Conservation (phyloP, 2,329 filamentous ascomycete genomes). For the Thelonectria discophora region DNA sequence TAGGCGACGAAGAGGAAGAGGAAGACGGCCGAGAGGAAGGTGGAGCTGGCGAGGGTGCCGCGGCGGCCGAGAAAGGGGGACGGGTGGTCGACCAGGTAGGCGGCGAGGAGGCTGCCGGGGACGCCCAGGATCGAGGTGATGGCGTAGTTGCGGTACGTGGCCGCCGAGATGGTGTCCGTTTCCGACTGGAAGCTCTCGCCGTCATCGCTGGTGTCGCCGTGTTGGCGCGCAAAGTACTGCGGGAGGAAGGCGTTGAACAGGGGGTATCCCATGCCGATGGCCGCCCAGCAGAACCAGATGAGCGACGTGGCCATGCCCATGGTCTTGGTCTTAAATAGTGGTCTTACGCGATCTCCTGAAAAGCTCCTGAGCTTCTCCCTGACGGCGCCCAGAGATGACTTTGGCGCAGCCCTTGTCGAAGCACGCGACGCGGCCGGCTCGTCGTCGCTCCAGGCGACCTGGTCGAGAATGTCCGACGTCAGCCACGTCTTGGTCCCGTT, state of each 20-base stretch:
- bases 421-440: conserved; percentile 40
- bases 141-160: conserved; percentile 81
- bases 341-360: conserved; percentile 71
- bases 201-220: conserved; percentile 46
- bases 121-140: conserved; percentile 82
- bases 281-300: conserved; percentile 83
- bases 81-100: conserved; percentile 73
- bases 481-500: conserved; percentile 79
- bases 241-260: conserved; percentile 93
- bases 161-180: conserved; percentile 51
- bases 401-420: conserved; percentile 22
- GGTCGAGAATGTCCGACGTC: conserved; percentile 72
- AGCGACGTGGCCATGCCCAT: conserved; percentile 61
- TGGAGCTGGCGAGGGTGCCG: conserved; percentile 74
- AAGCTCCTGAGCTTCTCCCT: conserved; percentile 71
- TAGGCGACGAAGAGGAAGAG: conserved; percentile 73
- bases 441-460: conserved; percentile 58
- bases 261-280: conserved; percentile 86
- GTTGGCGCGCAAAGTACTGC: conserved; percentile 75
- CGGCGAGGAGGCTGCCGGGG: conserved; percentile 78
- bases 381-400: conserved; percentile 54
- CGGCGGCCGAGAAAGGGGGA: conserved; percentile 73
- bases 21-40: conserved; percentile 72
- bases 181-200: conserved; percentile 43
- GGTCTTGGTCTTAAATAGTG: conserved; percentile 67